Conservation (phyloP, 2,329 filamentous ascomycete genomes). For the Pseudogymnoascus sp. region DNA sequence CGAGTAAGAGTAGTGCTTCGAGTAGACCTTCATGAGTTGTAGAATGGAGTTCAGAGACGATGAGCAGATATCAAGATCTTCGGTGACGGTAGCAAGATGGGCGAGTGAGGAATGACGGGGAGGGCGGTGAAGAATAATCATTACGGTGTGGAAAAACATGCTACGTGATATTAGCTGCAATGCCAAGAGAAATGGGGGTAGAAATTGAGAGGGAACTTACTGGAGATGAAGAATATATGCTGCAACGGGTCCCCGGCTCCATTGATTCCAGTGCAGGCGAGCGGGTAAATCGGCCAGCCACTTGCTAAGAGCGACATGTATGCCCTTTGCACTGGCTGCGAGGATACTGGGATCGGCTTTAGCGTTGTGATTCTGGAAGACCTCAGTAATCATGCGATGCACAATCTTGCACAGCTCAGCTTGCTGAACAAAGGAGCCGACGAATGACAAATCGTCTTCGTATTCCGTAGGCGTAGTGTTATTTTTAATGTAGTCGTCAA, state of each 20-base stretch:
- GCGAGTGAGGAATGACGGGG: conserved; percentile 37
- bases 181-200: background rate
- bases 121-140: conserved; percentile 44
- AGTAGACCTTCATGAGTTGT: conserved; percentile 37
- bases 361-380: conserved; percentile 40
- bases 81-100: conserved; percentile 32
- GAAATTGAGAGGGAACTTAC: conserved; percentile 15
- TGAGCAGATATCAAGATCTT: conserved; percentile 43
- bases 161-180: conserved; percentile 11
- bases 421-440: conserved; percentile 39
- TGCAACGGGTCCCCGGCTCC: conserved; percentile 39
- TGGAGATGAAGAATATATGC: conserved; percentile 41
- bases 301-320: conserved; percentile 39
- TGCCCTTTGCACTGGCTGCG: conserved; percentile 36
- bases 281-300: conserved; percentile 39
- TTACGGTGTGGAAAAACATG: conserved; percentile 42
- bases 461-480: conserved; percentile 37
- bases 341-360: conserved; percentile 34
- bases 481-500: conserved; percentile 40
- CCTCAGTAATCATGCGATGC: conserved; percentile 41
- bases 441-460: conserved; percentile 37
- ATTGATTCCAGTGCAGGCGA: conserved; percentile 43
- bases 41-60: conserved; percentile 39
- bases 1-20: conserved; percentile 36
- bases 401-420: conserved; percentile 41